A percentile compares a stretch with the other conserved stretches of the same genome.
Evolutionary conservation across 495 filamentous ascomycete species (phyloP).

Genomic region (Aspergillus olivimuriae): DNA sequence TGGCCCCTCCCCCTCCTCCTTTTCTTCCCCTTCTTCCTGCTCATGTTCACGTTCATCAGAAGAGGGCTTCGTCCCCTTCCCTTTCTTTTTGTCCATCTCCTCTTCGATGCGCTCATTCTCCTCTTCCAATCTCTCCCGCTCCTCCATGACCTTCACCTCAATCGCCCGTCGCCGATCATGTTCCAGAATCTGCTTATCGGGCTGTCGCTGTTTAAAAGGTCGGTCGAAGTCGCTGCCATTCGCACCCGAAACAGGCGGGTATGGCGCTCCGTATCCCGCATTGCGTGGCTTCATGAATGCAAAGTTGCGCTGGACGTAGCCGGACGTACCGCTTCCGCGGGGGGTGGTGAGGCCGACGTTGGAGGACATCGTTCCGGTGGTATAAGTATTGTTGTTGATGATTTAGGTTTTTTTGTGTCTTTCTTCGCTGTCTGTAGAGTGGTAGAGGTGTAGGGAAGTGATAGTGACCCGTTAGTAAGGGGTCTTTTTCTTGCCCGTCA

Average conservation of each 20-base stretch:
- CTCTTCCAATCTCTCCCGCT: slow-evolving; percentile 84
- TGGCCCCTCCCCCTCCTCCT: slow-evolving; percentile 10
- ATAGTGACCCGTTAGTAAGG: too few relatives aligned
- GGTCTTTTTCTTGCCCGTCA: too few relatives aligned
- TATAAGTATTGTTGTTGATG: too few relatives aligned
- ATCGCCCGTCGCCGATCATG: slow-evolving; percentile 86
- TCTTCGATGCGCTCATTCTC: slow-evolving; percentile 51
- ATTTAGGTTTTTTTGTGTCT: too few relatives aligned
- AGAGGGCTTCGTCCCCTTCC: background rate
- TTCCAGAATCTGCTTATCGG: slow-evolving; percentile 86
- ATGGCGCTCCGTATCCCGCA: slow-evolving; percentile 44
- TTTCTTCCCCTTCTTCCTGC: slow-evolving; percentile 56
- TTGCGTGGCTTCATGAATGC: slow-evolving; percentile 78
- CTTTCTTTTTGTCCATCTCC: too few relatives aligned
- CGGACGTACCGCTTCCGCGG: slow-evolving; percentile 89
- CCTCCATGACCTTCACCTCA: slow-evolving; percentile 87
- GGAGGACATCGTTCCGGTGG: slow-evolving; percentile 82
- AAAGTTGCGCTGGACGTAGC: slow-evolving; percentile 93
- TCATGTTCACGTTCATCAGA: slow-evolving; percentile 47
- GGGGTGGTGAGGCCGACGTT: slow-evolving; percentile 97
- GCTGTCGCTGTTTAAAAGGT: slow-evolving; percentile 76
- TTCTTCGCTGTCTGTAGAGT: too few relatives aligned
- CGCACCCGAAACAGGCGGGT: slow-evolving; percentile 35
- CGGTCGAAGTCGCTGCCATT: slow-evolving; percentile 36
- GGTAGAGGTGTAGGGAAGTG: too few relatives aligned